Evolutionary conservation across 192 early-diverging fungal species (phyloP).

Genomic region (Dispira simplex): DNA sequence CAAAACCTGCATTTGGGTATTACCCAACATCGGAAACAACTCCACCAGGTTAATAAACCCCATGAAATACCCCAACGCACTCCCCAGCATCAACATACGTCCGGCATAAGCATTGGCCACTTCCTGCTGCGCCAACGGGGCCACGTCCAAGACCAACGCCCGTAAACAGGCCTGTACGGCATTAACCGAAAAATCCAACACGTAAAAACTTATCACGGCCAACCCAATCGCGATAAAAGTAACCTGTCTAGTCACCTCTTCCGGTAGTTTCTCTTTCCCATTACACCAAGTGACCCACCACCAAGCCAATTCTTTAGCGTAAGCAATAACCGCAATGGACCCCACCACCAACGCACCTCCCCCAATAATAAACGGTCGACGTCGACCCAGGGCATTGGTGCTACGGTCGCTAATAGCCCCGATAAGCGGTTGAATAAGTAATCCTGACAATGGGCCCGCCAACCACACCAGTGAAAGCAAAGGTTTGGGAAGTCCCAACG

Average conservation of each 20-base stretch:
- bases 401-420: slow-evolving; percentile 71
- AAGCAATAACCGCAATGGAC: slow-evolving; percentile 7
- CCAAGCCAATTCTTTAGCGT: slow-evolving; percentile 31
- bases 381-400: slow-evolving; percentile 52
- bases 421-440: slow-evolving; percentile 66
- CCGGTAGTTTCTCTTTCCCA: not conserved
- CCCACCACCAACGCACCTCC: slow-evolving; percentile 40
- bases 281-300: not conserved
- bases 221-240: slow-evolving; percentile 33
- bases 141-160: slow-evolving; percentile 73
- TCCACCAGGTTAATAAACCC: slow-evolving; percentile 64
- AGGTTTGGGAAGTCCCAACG: slow-evolving; percentile 65
- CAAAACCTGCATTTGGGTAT: slow-evolving; percentile 66
- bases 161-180: slow-evolving; percentile 70
- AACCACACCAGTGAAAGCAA: slow-evolving; percentile 88
- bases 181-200: slow-evolving; percentile 90
- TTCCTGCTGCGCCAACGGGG: slow-evolving; percentile 66
- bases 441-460: slow-evolving; percentile 71
- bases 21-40: slow-evolving; percentile 48
- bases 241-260: not conserved
- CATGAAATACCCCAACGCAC: slow-evolving; percentile 70
- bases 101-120: slow-evolving; percentile 70
- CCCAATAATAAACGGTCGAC: slow-evolving; percentile 71
- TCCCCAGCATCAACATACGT: slow-evolving; percentile 71
- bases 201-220: slow-evolving; percentile 73